Evolutionary conservation across 2,329 filamentous ascomycete species (phyloP), one percentile per base, ranked within the genome.

Genomic region (Cladophialophora exuberans): DNA sequence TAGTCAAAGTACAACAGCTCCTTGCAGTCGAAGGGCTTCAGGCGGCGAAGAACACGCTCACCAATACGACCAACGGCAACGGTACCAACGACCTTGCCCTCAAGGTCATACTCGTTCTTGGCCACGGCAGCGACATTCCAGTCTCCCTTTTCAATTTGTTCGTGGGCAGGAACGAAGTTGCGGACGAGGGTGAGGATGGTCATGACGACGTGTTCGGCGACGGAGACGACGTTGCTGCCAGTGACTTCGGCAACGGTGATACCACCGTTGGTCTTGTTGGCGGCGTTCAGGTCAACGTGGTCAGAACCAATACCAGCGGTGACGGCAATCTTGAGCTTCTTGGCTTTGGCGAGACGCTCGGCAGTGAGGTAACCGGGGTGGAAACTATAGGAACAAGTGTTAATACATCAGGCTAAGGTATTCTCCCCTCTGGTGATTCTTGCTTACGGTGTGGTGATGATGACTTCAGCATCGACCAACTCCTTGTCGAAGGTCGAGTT

Each of bases 1-100:
- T 99, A 99, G 81, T 99, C 94, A 74, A 89, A 97, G 89, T 99
- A 99, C 62, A 97, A 85, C 46, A 99, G 85, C 83, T 97, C 93
- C 87, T 96, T 96, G 90, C 94, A 99, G 82, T 96, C 93, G 72
- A 99, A 99, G 65, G 92, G 81, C 86, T 95, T 96, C 69, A 99
- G 87, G 65, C 94, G 87, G 75, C 93, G 89, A 67, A 99, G 85
- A 56, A 99, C 94, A 78, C 94, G 92, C 86, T 97, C 92, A 69
- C 94, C 94, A 69, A 99, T 99, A 73, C 94, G 90, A 74, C 94
- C 94, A 61, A 97, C 92, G 69, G 89, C 94, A 56, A 99, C 94
- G 71, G 94, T 99, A 69, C 94, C 94, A 66, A 99, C 94, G 44
- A 95, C 89, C 86, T 99, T 99, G 82, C 83, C 82, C 84, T 97